A percentile compares a stretch with the other conserved stretches of the same genome.
Conservation (phyloP, 805 yeast species). For the Yarrowia sp. region DNA sequence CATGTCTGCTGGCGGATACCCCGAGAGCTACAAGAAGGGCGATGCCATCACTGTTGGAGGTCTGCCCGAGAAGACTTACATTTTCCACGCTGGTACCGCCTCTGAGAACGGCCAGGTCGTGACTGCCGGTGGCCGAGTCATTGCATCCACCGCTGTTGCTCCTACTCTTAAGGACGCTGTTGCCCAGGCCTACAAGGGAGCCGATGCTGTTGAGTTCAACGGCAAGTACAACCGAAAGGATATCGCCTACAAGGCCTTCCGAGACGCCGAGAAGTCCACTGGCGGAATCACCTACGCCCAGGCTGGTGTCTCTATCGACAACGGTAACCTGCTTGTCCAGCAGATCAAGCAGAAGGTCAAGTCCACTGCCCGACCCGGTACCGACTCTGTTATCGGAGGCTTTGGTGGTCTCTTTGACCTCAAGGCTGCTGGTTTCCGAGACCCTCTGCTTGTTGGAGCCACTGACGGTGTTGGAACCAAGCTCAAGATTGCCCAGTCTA, state of each 20-base stretch:
- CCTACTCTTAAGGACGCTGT: constrained; percentile 75
- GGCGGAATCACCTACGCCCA: constrained; percentile 76
- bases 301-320: constrained; percentile 97
- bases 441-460: constrained; percentile 85
- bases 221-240: constrained; percentile 85
- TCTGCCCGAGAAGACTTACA: constrained; percentile 58
- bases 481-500: constrained; percentile 86
- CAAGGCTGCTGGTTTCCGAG: constrained; percentile 76
- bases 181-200: constrained; percentile 81
- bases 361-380: constrained; percentile 91
- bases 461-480: constrained; percentile 99
- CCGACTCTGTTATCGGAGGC: constrained; percentile 98
- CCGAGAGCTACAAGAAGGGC: constrained; percentile 81
- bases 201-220: constrained; percentile 65
- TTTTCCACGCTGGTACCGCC: constrained; percentile 97
- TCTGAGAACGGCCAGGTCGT: constrained; percentile 56
- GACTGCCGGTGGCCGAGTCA: constrained; percentile 95
- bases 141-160: constrained; percentile 89
- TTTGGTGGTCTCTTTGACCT: constrained; percentile 96
- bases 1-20: constrained; percentile 96
- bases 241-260: constrained; percentile 94
- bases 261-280: constrained; percentile 39
- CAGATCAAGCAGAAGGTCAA: constrained; percentile 86
- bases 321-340: constrained; percentile 87
- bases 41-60: constrained; percentile 67